Percentiles rank a stretch among this genome's conserved stretches.
Conservation (phyloP, 306 rosid species). For the Quercus alba region DNA sequence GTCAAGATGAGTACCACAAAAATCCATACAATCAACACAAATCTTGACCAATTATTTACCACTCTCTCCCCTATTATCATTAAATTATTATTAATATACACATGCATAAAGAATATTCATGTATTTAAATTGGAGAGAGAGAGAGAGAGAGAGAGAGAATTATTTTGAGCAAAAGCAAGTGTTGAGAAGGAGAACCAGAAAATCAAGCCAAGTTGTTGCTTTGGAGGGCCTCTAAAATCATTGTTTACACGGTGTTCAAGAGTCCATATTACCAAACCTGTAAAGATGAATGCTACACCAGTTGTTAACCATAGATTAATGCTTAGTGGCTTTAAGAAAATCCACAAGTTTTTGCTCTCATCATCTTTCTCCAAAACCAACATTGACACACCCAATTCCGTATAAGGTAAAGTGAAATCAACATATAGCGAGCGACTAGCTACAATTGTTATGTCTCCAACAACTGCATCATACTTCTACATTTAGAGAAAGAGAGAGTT, state of each 20-base stretch:
- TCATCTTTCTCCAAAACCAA: constrained; percentile 26
- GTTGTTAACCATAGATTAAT: constrained; percentile 40
- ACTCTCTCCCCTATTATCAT: too few species aligned
- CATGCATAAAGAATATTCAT: too few species aligned
- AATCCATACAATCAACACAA: too few species aligned
- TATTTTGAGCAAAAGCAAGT: too few species aligned
- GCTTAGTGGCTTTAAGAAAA: constrained; percentile 43
- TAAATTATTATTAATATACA: too few species aligned
- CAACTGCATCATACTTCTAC: constrained; percentile 27
- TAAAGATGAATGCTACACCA: constrained; percentile 23
- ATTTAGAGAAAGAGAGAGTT: neutral
- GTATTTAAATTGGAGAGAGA: too few species aligned
- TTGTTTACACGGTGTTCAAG: constrained; percentile 30
- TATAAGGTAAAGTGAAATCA: constrained; percentile 42
- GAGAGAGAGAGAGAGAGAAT: too few species aligned
- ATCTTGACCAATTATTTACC: too few species aligned
- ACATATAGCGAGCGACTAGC: constrained; percentile 24
- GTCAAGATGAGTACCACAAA: too few species aligned
- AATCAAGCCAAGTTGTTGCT: constrained; percentile 24
- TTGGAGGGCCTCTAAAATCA: constrained; percentile 19
- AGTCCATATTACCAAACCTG: constrained; percentile 27
- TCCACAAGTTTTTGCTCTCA: constrained; percentile 26
- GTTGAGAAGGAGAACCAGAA: neutral
- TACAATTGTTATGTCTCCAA: constrained; percentile 45
- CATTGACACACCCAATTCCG: constrained; percentile 39